These are phyloP conservation scores for Boletus sensibilis DNA, from an alignment of 768 basidiomycete genomes.

Conservation along the genomic window DNA sequence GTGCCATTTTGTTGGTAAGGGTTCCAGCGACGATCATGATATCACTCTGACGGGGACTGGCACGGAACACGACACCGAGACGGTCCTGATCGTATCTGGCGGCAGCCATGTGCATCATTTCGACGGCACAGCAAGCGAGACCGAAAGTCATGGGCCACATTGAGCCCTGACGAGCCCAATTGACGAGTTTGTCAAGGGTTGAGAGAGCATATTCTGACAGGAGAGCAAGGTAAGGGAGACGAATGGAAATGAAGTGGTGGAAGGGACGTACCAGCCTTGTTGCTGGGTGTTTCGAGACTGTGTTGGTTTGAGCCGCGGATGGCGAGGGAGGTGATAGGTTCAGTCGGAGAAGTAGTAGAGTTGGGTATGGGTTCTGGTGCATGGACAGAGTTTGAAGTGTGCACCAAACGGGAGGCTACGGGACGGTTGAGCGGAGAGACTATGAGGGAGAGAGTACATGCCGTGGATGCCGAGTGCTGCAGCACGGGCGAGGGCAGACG, in stretches of 20 bases:
- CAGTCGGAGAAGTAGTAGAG: slow-evolving; percentile 41
- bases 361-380: slow-evolving; percentile 42
- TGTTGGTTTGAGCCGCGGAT: slow-evolving; percentile 79
- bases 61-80: slow-evolving; percentile 96
- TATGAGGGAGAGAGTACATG: slow-evolving; percentile 19
- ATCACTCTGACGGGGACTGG: slow-evolving; percentile 95
- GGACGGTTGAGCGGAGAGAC: slow-evolving; percentile 12
- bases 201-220: slow-evolving; percentile 89
- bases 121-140: slow-evolving; percentile 98
- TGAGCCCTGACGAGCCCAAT: slow-evolving; percentile 96
- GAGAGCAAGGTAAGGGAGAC: not conserved
- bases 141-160: slow-evolving; percentile 99
- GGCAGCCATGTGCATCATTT: slow-evolving; percentile 99
- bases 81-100: slow-evolving; percentile 98
- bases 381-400: slow-evolving; percentile 48
- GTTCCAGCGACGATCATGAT: slow-evolving; percentile 99
- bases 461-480: slow-evolving; percentile 45
- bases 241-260: not conserved
- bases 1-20: slow-evolving; percentile 99
- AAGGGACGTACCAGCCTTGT: slow-evolving; percentile 71
- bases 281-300: slow-evolving; percentile 84
- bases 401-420: slow-evolving; percentile 54
- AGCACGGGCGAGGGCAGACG: slow-evolving; percentile 37
- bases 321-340: slow-evolving; percentile 71
- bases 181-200: slow-evolving; percentile 92